phyloP scores from a whole-genome alignment of 352 stramenopile genomes.

The Phytophthora palmivora region DNA sequence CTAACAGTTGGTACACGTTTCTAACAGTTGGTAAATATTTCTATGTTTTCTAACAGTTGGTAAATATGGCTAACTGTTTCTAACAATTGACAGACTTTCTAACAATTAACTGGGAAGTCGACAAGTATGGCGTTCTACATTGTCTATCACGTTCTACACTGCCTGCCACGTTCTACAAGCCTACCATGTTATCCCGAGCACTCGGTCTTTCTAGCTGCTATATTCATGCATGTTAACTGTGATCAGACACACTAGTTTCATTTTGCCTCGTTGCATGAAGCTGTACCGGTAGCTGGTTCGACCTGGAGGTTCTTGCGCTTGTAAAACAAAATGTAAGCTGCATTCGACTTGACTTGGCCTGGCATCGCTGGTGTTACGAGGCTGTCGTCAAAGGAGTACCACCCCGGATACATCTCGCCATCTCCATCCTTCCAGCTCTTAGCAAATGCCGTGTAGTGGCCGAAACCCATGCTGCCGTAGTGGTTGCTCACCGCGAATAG shows the following conservation, averaged over 20 bases:
- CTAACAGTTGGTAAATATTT: no score
- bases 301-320: conserved; percentile 63
- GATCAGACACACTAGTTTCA: conserved; percentile 11
- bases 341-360: conserved; percentile 77
- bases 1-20: no score
- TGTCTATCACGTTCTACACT: no score
- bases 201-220: no score
- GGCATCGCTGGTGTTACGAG: conserved; percentile 63
- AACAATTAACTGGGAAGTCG: no score
- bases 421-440: conserved; percentile 70
- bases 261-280: conserved; percentile 4
- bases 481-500: conserved; percentile 92
- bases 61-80: no score
- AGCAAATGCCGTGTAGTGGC: conserved; percentile 91
- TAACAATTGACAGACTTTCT: no score
- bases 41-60: no score
- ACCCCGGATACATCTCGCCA: conserved; percentile 64
- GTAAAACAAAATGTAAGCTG: conserved; percentile 92
- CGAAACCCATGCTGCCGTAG: conserved; percentile 90
- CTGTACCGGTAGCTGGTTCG: conserved; percentile 3
- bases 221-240: no score
- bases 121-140: no score
- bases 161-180: no score
- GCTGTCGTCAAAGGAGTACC: conserved; percentile 90
- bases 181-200: no score